Base-by-base conservation (phyloP, 257 asterid species). In the Catharanthus roseus region DNA sequence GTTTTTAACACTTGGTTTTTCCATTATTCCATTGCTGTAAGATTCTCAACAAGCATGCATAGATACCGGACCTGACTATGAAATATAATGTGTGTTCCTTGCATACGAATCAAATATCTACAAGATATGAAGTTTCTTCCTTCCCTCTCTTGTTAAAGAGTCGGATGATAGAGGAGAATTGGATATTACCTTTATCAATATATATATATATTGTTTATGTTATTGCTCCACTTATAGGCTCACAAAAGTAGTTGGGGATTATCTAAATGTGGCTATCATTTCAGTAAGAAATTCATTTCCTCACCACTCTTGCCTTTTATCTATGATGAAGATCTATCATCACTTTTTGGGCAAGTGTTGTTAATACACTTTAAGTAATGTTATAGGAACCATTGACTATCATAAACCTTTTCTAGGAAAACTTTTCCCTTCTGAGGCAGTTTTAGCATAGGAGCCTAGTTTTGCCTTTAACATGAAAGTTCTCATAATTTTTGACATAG, bases 141-240 rank as follows among this genome's bases (percentile, higher is more conserved):
- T 47, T 41, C 26, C 42, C 18, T 6, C 16, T 34, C 57, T 50
- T 38, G 8, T 55, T 19, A 21, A 31, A 38, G 63, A n/a, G 34
- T 31, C 39, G 26, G 12, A 36, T 60, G 31, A 16, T 19, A 38
- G 56, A 54, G 42, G 21, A 72, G 56, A 24, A 72, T 51, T 36
- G 23, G 56, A 8, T 49, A 63, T 65, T 4, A 15, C 42, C 38
- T 0, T 64, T 64, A 36, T 23, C 28, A 24, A 36, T 50, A 24
- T 53, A 26, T 69, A 53, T 72, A 64, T 49, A 38, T 2, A 38
- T 24, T n/a, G n/a, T n/a, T n/a, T n/a, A 38, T 64, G 65, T 63
- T 38, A 36, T 63, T 64, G 71, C 77, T 72, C 65, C 71, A 72
- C 71, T 63, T 45, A 36, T 51, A 18, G 26, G 67, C 60, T 36